These are phyloP conservation scores for Fusarium denticulatum DNA, from an alignment of 2,329 filamentous ascomycete species.

Conservation along the genomic window DNA sequence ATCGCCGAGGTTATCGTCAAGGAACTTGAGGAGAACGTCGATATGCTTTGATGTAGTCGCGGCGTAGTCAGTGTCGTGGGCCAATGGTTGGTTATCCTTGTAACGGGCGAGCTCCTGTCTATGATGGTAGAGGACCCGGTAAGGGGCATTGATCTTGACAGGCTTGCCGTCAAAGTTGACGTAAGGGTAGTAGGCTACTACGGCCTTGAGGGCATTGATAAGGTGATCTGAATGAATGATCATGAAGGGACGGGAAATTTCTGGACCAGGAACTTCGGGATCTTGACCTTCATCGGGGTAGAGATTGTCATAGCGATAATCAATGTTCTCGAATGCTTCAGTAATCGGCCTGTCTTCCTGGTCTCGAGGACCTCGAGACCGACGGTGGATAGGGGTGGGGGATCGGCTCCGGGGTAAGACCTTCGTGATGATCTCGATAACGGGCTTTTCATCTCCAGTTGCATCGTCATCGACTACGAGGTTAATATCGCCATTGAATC, in stretches of 20 bases:
- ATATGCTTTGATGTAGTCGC: constrained; percentile 56
- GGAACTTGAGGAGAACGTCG: constrained; percentile 56
- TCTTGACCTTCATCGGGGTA: constrained; percentile 39
- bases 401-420: constrained; percentile 42
- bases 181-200: constrained; percentile 60
- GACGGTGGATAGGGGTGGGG: not conserved
- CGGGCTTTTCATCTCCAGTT: constrained; percentile 42
- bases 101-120: constrained; percentile 54
- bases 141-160: constrained; percentile 57
- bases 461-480: constrained; percentile 25
- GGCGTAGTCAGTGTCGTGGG: constrained; percentile 54
- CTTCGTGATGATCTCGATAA: constrained; percentile 57
- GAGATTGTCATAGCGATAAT: constrained; percentile 42
- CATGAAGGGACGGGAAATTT: constrained; percentile 52
- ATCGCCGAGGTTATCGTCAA: constrained; percentile 52
- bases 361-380: not conserved
- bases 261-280: constrained; percentile 40
- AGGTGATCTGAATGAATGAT: constrained; percentile 57
- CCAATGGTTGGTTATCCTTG: constrained; percentile 53
- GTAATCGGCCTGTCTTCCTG: constrained; percentile 45
- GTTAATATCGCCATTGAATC: constrained; percentile 38
- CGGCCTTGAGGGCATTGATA: constrained; percentile 58
- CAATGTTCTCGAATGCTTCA: constrained; percentile 39
- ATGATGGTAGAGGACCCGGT: constrained; percentile 60
- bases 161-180: constrained; percentile 50